Evolutionary conservation across 1,284 basidiomycete species (phyloP).

Genomic region (Prillingera fragicola): DNA sequence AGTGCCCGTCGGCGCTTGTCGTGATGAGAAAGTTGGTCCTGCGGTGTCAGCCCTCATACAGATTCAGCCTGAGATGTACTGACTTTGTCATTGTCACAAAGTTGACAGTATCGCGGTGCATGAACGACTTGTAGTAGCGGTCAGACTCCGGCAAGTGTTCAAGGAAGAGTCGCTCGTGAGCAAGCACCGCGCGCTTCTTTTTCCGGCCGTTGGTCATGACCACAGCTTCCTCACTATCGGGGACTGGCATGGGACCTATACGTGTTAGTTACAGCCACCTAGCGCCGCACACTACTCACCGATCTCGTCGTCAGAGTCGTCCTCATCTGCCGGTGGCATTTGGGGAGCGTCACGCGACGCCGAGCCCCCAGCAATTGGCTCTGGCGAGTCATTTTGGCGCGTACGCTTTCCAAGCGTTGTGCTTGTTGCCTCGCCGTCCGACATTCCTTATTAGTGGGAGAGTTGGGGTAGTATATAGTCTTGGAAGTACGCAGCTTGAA

Average conservation of each 20-base stretch:
- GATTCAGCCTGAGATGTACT: constrained; percentile 24
- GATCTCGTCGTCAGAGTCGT: constrained; percentile 46
- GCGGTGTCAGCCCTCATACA: constrained; percentile 2
- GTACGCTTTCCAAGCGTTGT: too few species aligned
- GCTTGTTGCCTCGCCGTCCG: too few species aligned
- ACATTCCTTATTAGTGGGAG: too few species aligned
- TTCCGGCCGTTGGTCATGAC: constrained; percentile 26
- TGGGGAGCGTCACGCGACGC: too few species aligned
- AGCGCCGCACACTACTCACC: constrained; percentile 18
- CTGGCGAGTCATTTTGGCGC: too few species aligned
- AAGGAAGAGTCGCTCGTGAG: constrained; percentile 77
- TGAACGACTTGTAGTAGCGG: constrained; percentile 95
- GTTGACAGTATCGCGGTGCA: constrained; percentile 92
- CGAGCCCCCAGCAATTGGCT: too few species aligned
- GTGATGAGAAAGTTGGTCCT: constrained; percentile 92
- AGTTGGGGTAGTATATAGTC: too few species aligned
- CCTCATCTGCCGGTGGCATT: constrained; percentile 34
- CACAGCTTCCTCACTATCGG: constrained; percentile 7
- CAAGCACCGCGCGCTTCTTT: constrained; percentile 55
- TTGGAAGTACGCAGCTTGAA: too few species aligned
- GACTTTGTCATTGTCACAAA: constrained; percentile 80
- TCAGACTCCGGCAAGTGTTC: constrained; percentile 87
- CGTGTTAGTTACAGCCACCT: background rate
- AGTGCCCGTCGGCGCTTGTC: constrained; percentile 87
- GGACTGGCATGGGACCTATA: constrained; percentile 25